A percentile compares a stretch with the other conserved stretches of the same genome.
Conservation (phyloP, 441 rosid genomes). For the Brassica hybrid region DNA sequence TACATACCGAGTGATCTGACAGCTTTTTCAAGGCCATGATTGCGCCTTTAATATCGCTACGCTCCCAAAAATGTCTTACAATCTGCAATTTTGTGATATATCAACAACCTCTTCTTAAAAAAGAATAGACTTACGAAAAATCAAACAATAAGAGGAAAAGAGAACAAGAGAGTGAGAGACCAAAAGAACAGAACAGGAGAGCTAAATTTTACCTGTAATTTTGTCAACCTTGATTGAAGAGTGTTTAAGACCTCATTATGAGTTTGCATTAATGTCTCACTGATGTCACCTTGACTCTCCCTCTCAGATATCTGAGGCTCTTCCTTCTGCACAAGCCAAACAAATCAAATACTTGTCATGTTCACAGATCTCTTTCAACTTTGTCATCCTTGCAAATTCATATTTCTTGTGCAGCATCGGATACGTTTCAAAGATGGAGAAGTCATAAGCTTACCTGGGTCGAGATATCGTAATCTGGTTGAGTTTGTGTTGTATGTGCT, state of each 20-base stretch:
- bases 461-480: conserved; percentile 22
- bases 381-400: conserved; percentile 10
- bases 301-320: conserved; percentile 68
- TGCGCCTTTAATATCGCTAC: conserved; percentile 77
- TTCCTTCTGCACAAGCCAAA: conserved; percentile 58
- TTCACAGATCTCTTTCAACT: background rate
- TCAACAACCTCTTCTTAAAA: conserved; percentile 9
- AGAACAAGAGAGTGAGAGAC: background rate
- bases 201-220: conserved; percentile 68
- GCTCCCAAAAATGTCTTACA: conserved; percentile 84
- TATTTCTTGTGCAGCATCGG: background rate
- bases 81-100: conserved; percentile 56
- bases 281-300: conserved; percentile 51
- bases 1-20: conserved; percentile 90
- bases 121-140: background rate
- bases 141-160: background rate
- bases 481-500: conserved; percentile 24
- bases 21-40: conserved; percentile 71
- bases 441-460: conserved; percentile 26
- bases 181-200: conserved; percentile 3
- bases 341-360: conserved; percentile 12
- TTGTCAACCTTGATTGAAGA: conserved; percentile 81
- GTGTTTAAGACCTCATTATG: conserved; percentile 73
- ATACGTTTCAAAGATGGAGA: conserved; percentile 9
- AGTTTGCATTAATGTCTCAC: conserved; percentile 69